A percentile compares a stretch with the other conserved stretches of the same genome.
Conservation (phyloP, 495 filamentous ascomycete species). For the Massariosphaeria phaeospora region DNA sequence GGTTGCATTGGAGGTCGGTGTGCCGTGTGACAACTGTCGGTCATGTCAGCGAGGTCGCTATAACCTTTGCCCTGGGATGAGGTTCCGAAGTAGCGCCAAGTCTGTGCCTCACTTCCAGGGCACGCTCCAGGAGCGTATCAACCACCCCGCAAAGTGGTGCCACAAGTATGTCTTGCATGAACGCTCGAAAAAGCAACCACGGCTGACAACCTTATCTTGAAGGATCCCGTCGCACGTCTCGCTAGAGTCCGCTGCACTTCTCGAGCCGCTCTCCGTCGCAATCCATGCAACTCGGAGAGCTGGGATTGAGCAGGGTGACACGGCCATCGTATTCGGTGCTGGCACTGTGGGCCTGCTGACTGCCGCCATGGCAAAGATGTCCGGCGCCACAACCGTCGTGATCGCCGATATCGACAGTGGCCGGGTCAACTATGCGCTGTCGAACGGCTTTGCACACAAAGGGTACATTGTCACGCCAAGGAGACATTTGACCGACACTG, state of each 20-base stretch:
- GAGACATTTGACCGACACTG: conserved; percentile 25
- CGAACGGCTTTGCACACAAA: conserved; percentile 33
- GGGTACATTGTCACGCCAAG: conserved; percentile 31
- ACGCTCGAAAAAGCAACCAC: conserved; percentile 14
- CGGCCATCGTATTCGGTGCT: conserved; percentile 37
- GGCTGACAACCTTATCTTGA: conserved; percentile 23
- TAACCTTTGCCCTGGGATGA: conserved; percentile 37
- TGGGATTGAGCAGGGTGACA: conserved; percentile 34
- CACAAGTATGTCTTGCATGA: conserved; percentile 37
- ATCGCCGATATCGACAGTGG: conserved; percentile 37
- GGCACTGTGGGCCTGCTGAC: conserved; percentile 36
- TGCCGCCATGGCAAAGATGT: conserved; percentile 36
- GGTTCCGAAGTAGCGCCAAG: conserved; percentile 38
- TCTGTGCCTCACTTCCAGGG: conserved; percentile 39
- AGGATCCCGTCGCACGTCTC: conserved; percentile 34
- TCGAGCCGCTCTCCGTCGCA: conserved; percentile 37
- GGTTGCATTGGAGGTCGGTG: conserved; percentile 37
- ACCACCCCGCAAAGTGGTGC: conserved; percentile 39
- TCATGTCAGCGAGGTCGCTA: conserved; percentile 39
- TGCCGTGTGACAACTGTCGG: conserved; percentile 36
- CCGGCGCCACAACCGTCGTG: conserved; percentile 33
- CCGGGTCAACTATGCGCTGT: conserved; percentile 34
- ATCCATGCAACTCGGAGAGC: conserved; percentile 35
- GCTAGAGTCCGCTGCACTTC: conserved; percentile 31
- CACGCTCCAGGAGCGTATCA: conserved; percentile 37